Percentiles rank a stretch among this genome's conserved stretches.
Evolutionary conservation across 768 basidiomycete genomes (phyloP).

Genomic region (Hygrocybe coccinea): DNA sequence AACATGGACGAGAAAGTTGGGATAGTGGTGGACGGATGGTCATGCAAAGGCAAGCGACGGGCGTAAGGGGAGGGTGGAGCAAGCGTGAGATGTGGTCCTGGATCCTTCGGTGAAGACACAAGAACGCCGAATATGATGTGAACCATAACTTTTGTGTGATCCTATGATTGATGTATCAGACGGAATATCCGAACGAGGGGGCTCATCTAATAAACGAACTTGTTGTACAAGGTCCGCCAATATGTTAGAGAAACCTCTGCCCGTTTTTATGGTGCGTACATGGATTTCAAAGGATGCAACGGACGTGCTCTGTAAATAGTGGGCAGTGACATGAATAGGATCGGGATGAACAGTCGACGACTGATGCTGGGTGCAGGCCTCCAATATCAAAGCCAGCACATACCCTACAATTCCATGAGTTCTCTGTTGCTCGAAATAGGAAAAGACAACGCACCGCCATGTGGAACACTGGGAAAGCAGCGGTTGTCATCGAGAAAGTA

Average conservation of each 20-base stretch:
- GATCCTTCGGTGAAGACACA: constrained; percentile 24
- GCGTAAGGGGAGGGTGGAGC: constrained; percentile 54
- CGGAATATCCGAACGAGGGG: background rate
- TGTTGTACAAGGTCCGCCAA: constrained; percentile 54
- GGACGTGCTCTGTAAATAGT: constrained; percentile 48
- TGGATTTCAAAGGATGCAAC: constrained; percentile 42
- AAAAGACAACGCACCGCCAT: constrained; percentile 41
- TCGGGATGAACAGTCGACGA: constrained; percentile 45
- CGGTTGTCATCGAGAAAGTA: background rate
- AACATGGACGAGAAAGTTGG: constrained; percentile 15
- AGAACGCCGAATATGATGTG: constrained; percentile 57
- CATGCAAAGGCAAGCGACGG: constrained; percentile 51
- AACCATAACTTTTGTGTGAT: constrained; percentile 40
- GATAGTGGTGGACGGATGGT: constrained; percentile 44
- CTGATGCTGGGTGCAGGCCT: constrained; percentile 53
- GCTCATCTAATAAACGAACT: constrained; percentile 26
- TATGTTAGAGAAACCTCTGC: constrained; percentile 54
- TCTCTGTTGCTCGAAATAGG: background rate
- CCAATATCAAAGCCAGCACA: constrained; percentile 48
- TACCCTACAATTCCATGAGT: constrained; percentile 44
- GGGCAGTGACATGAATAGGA: constrained; percentile 55
- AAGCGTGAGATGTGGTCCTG: constrained; percentile 29
- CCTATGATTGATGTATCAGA: constrained; percentile 29
- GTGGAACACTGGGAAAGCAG: constrained; percentile 38
- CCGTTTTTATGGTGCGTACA: constrained; percentile 44